Conservation (phyloP, 352 stramenopile species). For the Pythium vanterpoolii region DNA sequence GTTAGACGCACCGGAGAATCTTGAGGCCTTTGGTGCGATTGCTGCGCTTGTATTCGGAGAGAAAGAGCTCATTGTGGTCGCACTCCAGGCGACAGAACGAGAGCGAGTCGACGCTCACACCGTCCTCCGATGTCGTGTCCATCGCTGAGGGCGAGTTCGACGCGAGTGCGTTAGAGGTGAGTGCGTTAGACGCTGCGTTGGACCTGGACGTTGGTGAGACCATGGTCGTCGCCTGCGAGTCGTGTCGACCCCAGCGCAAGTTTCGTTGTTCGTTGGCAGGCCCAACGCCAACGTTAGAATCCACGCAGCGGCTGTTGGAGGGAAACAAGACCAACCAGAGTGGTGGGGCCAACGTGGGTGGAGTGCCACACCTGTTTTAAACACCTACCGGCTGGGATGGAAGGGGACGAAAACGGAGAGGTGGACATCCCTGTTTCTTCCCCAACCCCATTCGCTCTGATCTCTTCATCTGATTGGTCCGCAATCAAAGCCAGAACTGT, state of each 20-base stretch:
- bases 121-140: background rate
- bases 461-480: background rate
- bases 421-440: slow-evolving; percentile 13
- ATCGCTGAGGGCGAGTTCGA: background rate
- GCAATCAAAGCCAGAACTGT: background rate
- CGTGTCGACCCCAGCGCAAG: background rate
- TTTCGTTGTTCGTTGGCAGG: slow-evolving; percentile 23
- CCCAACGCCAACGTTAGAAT: background rate
- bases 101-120: slow-evolving; percentile 29
- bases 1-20: slow-evolving; percentile 42
- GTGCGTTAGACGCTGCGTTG: background rate
- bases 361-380: slow-evolving; percentile 11
- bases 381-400: slow-evolving; percentile 13
- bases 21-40: slow-evolving; percentile 75
- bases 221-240: background rate
- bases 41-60: slow-evolving; percentile 66
- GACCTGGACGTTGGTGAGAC: background rate
- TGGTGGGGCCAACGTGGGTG: background rate
- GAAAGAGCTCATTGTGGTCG: slow-evolving; percentile 62
- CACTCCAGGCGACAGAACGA: slow-evolving; percentile 61
- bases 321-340: slow-evolving; percentile 14
- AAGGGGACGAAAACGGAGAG: slow-evolving; percentile 18
- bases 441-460: slow-evolving; percentile 3
- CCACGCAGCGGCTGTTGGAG: background rate
- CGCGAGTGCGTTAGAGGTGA: no score